These are phyloP conservation scores for Stemphylium vesicarium DNA, from an alignment of 2,329 filamentous ascomycete genomes.

Conservation along the genomic window DNA sequence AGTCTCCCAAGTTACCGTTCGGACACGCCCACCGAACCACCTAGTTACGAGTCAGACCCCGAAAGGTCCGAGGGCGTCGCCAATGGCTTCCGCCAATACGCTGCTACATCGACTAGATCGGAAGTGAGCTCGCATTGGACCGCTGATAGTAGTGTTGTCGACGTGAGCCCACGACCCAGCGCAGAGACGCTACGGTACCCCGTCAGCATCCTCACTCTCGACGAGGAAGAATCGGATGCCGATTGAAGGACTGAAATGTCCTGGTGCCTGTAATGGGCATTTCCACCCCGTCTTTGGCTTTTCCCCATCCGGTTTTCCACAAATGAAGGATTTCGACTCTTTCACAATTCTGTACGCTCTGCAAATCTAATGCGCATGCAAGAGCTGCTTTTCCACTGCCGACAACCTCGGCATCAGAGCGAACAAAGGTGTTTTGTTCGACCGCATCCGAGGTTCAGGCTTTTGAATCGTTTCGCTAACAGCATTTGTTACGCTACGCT, in stretches of 20 bases:
- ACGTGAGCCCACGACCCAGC: slow-evolving; percentile 48
- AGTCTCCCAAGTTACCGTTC: slow-evolving; percentile 56
- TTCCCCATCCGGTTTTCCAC: background rate
- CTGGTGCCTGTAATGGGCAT: slow-evolving; percentile 2
- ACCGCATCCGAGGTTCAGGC: too few relatives aligned
- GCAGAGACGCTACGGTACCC: slow-evolving; percentile 45
- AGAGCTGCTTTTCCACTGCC: too few relatives aligned
- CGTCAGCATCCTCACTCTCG: slow-evolving; percentile 31
- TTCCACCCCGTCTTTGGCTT: slow-evolving; percentile 8
- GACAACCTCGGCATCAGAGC: too few relatives aligned
- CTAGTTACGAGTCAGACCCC: slow-evolving; percentile 52
- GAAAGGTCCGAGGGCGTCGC: slow-evolving; percentile 48
- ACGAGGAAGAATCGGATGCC: slow-evolving; percentile 25
- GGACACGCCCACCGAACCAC: slow-evolving; percentile 46
- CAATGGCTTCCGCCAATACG: slow-evolving; percentile 53
- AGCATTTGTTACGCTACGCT: too few relatives aligned
- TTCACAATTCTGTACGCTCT: background rate
- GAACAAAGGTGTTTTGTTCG: too few relatives aligned
- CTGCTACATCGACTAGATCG: slow-evolving; percentile 29
- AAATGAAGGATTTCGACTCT: background rate
- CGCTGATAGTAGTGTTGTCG: slow-evolving; percentile 47
- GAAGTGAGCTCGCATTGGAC: slow-evolving; percentile 43
- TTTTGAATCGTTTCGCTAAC: too few relatives aligned
- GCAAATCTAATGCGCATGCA: background rate
- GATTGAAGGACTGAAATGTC: slow-evolving; percentile 9